Base-by-base conservation (phyloP, 306 rosid genomes). In the Castanopsis chinensis region DNA sequence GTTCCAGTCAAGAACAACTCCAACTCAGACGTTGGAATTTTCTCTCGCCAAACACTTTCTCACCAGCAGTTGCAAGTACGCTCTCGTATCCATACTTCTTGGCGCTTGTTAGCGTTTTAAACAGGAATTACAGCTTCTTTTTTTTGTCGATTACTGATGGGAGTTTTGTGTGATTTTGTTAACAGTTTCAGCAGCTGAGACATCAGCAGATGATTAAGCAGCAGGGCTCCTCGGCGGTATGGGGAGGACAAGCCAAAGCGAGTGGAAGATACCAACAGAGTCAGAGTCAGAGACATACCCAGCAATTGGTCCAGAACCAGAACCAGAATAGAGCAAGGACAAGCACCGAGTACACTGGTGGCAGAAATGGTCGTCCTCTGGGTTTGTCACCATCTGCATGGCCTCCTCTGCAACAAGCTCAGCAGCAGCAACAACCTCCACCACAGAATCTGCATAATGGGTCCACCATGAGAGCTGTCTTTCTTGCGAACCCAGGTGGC, bases 61-160 rank as follows among this genome's bases (percentile, higher is more conserved):
- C 89, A 87, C 57, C 88, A 80, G 77, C 90, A 89, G 51, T 74
- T 84, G 37, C 97, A 85, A 76, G 98, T 94, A 80, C 82, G 19
- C 14, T 18, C 25, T 9, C 21, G 1, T 74, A 7, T 4, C 4
- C 27, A 1, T 25, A 33, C n/a, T 5, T 21, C 5, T 17, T 1
- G 14, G 1, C 13, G 17, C 9, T 30, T 25, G 69, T 56, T 49
- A 18, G 23, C 20, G n/a, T 1, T 33, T 35, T n/a, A 35, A 18
- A 18, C 12, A 6, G 41, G 14, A 28, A 23, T 2, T 4, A 5
- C 14, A n/a, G 28, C 25, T 19, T 6, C 56, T 28, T 14, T 1
- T 69, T 25, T 52, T 12, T 0, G 63, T 65, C 5, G 1, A 21
- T 75, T 35, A 15, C 35, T 18, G 19, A 20, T 11, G 55, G 8